Conservation (phyloP, 208 protist genomes). For the Plasmodiophora brassicae region DNA sequence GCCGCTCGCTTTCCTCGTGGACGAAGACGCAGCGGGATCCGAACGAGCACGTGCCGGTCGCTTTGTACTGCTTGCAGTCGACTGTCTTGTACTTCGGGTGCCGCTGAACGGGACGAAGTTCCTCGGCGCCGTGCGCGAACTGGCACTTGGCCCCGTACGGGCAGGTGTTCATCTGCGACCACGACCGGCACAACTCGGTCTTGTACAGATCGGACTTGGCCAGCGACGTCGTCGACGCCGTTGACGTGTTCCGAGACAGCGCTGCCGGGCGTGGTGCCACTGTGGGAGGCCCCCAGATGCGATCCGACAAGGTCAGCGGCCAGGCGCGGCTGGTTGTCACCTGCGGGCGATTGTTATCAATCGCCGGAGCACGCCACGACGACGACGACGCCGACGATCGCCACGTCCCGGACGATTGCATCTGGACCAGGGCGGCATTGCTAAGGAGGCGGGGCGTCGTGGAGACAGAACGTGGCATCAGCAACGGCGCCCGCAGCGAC, state of each 20-base stretch:
- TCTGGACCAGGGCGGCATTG: conserved; percentile 5
- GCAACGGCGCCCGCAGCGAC: background rate
- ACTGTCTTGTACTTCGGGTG: conserved; percentile 72
- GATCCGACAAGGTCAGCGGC: background rate
- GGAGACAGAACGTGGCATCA: background rate
- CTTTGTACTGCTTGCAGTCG: conserved; percentile 60
- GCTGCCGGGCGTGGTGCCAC: background rate
- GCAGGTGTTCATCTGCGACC: conserved; percentile 57
- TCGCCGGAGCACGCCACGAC: background rate
- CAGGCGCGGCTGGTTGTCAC: background rate
- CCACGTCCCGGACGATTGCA: background rate
- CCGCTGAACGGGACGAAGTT: conserved; percentile 57
- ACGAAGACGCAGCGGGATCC: conserved; percentile 35
- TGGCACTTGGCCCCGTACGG: conserved; percentile 66
- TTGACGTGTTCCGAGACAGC: background rate
- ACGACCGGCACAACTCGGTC: conserved; percentile 66
- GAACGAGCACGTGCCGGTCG: conserved; percentile 60
- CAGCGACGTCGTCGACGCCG: background rate
- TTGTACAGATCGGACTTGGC: conserved; percentile 30
- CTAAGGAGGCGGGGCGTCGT: too few species aligned
- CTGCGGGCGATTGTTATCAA: background rate
- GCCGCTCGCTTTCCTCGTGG: conserved; percentile 26
- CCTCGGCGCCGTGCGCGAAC: conserved; percentile 64
- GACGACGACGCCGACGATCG: background rate
- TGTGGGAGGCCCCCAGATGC: background rate